Conservation (phyloP, 495 filamentous ascomycete species). For the Podospora australis region DNA sequence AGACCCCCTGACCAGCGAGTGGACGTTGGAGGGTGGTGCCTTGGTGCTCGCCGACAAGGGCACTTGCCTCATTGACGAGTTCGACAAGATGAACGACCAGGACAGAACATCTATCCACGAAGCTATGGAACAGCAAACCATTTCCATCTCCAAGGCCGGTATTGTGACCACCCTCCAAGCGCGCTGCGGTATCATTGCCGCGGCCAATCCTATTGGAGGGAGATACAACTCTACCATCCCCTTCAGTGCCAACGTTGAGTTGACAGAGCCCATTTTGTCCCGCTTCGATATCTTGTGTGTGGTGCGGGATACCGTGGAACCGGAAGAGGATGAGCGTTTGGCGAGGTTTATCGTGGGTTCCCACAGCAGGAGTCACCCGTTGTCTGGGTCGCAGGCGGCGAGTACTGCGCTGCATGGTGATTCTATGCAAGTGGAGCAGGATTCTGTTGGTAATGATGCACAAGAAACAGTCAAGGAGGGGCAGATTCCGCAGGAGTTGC, state of each 20-base stretch:
- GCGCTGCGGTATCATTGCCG: conserved; percentile 94
- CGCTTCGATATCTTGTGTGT: conserved; percentile 99
- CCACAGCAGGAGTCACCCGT: conserved; percentile 83
- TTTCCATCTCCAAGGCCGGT: conserved; percentile 98
- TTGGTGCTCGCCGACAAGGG: conserved; percentile 93
- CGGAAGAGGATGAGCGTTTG: conserved; percentile 87
- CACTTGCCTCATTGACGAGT: conserved; percentile 96
- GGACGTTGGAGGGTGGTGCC: conserved; percentile 96
- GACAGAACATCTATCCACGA: conserved; percentile 98
- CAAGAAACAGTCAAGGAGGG: conserved; percentile 53
- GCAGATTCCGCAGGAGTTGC: conserved; percentile 83
- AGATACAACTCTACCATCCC: conserved; percentile 96
- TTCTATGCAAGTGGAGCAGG: conserved; percentile 57
- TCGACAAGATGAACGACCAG: conserved; percentile 99
- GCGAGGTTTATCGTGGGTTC: conserved; percentile 93
- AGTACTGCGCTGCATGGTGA: conserved; percentile 37
- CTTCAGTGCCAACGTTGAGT: conserved; percentile 90
- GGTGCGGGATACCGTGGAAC: conserved; percentile 95
- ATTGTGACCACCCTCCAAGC: conserved; percentile 98
- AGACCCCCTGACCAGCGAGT: conserved; percentile 92
- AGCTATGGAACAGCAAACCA: conserved; percentile 99
- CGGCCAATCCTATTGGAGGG: conserved; percentile 93
- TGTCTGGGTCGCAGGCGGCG: conserved; percentile 43
- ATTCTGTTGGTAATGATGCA: conserved; percentile 33
- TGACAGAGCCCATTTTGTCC: conserved; percentile 95